These are phyloP conservation scores for Colletotrichum sp. DNA, from an alignment of 2,329 filamentous ascomycete genomes.

Conservation along the genomic window DNA sequence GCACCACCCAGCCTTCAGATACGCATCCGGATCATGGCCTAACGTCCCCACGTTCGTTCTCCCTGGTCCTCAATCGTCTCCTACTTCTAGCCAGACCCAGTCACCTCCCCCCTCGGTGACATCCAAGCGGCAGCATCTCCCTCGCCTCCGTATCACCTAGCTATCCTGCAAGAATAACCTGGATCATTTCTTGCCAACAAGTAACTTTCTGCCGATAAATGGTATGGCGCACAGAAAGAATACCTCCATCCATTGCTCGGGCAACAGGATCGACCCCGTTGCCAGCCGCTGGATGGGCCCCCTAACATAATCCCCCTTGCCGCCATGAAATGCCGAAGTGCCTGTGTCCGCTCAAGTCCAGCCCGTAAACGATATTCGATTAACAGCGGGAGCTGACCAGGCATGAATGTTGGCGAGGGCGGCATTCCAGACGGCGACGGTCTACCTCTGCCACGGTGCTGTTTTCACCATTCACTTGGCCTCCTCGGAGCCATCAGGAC, in stretches of 20 bases:
- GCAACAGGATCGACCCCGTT: not conserved
- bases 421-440: not conserved
- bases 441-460: slow-evolving; percentile 7
- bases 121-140: not conserved
- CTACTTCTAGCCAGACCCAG: not conserved
- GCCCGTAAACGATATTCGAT: not conserved
- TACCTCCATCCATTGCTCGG: not conserved
- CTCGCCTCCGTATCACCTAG: not conserved
- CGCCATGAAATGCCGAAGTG: not conserved
- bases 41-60: not conserved
- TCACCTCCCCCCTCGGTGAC: not conserved
- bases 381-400: not conserved
- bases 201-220: not conserved
- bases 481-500: slow-evolving; percentile 47
- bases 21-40: not conserved
- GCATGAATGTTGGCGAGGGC: not conserved
- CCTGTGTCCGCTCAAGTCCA: not conserved
- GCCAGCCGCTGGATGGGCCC: not conserved
- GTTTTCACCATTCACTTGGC: slow-evolving; percentile 41
- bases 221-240: not conserved
- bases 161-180: not conserved
- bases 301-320: not conserved
- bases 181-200: not conserved
- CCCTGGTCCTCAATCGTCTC: not conserved
- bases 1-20: slow-evolving; percentile 10